phyloP scores from a whole-genome alignment of 1,139 yeast genomes.

The Yamadazyma diospyri region DNA sequence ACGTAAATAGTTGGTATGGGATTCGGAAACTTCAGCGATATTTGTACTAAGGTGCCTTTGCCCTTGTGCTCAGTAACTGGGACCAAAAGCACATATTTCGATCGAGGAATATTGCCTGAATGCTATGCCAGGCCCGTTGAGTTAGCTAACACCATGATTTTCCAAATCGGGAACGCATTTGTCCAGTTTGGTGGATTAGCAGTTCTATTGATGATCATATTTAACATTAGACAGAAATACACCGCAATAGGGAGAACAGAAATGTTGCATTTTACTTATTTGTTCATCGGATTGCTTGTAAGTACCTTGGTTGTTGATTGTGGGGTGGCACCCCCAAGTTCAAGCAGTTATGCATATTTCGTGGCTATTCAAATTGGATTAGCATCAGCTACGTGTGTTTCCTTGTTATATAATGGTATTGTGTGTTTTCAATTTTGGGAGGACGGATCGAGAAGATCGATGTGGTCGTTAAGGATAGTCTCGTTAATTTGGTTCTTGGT shows the following conservation, averaged over 20 bases:
- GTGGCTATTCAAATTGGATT: conserved; percentile 79
- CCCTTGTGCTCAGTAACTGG: conserved; percentile 73
- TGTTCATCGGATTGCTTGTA: conserved; percentile 54
- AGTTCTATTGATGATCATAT: conserved; percentile 67
- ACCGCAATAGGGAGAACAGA: conserved; percentile 94
- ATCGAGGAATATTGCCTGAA: conserved; percentile 61
- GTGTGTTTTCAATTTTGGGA: conserved; percentile 90
- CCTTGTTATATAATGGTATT: conserved; percentile 70
- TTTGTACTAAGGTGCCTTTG: conserved; percentile 68
- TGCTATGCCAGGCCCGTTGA: conserved; percentile 88
- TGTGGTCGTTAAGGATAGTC: conserved; percentile 51
- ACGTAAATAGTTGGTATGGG: too few species aligned
- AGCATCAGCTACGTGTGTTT: conserved; percentile 66
- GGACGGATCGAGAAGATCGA: conserved; percentile 74
- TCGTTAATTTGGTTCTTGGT: conserved; percentile 53
- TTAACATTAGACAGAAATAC: conserved; percentile 75
- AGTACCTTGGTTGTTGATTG: conserved; percentile 78
- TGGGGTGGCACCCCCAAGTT: conserved; percentile 88
- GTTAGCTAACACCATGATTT: conserved; percentile 85
- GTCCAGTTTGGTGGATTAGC: conserved; percentile 73
- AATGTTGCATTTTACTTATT: conserved; percentile 70
- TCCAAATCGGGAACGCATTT: conserved; percentile 87
- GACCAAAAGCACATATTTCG: conserved; percentile 25
- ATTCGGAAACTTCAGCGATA: conserved; percentile 66
- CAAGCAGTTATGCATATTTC: conserved; percentile 70